phyloP scores from a whole-genome alignment of 495 filamentous ascomycete genomes.

The Neohortaea acidophila region DNA sequence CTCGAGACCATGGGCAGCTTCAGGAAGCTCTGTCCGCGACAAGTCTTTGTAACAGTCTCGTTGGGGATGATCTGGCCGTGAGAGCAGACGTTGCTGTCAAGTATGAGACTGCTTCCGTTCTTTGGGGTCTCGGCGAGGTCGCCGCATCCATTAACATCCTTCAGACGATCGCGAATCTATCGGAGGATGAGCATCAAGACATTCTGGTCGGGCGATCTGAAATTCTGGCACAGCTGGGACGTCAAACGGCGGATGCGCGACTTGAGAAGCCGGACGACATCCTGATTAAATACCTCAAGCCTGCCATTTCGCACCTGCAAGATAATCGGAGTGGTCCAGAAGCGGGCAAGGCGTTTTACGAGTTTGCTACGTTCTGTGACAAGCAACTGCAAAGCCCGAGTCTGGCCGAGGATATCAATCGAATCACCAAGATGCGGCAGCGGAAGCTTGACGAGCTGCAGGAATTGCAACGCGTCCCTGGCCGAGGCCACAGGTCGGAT shows the following conservation, averaged over 20 bases:
- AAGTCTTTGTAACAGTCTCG: constrained; percentile 61
- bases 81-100: constrained; percentile 56
- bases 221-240: constrained; percentile 70
- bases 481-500: constrained; percentile 33
- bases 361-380: constrained; percentile 91
- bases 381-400: constrained; percentile 76
- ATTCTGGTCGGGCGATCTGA: constrained; percentile 62
- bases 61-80: constrained; percentile 56
- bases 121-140: constrained; percentile 93
- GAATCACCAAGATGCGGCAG: constrained; percentile 62
- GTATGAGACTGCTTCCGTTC: constrained; percentile 68
- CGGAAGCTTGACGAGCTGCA: constrained; percentile 64
- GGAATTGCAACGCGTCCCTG: constrained; percentile 44
- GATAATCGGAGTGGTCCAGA: constrained; percentile 52
- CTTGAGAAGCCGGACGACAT: constrained; percentile 85
- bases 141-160: constrained; percentile 82
- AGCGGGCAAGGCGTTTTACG: constrained; percentile 79
- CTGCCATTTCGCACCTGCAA: constrained; percentile 66
- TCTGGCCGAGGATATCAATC: constrained; percentile 66
- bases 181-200: constrained; percentile 51
- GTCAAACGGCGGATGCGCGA: constrained; percentile 81
- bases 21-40: constrained; percentile 76
- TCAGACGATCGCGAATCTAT: constrained; percentile 48
- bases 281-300: constrained; percentile 64
- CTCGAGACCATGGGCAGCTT: constrained; percentile 58